phyloP scores from a whole-genome alignment of 148 eudicot species.

The Silene latifolia region DNA sequence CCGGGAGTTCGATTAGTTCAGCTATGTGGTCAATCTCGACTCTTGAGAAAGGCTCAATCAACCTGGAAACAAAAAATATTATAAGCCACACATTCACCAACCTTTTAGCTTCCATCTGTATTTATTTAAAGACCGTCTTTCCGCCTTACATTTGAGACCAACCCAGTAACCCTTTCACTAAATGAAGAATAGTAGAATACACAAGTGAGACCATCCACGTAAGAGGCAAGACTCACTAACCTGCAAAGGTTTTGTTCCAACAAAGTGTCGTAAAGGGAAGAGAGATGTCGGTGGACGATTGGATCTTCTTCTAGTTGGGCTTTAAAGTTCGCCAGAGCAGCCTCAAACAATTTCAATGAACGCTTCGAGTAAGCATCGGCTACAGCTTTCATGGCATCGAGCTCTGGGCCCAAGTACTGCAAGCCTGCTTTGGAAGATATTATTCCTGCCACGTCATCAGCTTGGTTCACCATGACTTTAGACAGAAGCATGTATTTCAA shows the following conservation, averaged over 20 bases:
- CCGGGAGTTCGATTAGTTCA: constrained; percentile 38
- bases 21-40: constrained; percentile 41
- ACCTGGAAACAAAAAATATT: neutral
- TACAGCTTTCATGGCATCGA: constrained; percentile 48
- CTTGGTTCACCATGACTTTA: constrained; percentile 52
- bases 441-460: constrained; percentile 49
- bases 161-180: too few species aligned
- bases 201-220: too few species aligned
- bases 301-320: constrained; percentile 44
- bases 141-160: too few species aligned
- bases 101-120: too few species aligned
- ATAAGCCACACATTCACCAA: too few species aligned
- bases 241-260: constrained; percentile 49
- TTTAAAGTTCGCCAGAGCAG: constrained; percentile 34
- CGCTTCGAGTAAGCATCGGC: constrained; percentile 47
- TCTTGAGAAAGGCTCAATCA: constrained; percentile 48
- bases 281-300: constrained; percentile 43
- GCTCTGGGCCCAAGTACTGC: constrained; percentile 45
- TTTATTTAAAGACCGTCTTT: too few species aligned
- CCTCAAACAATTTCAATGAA: constrained; percentile 40
- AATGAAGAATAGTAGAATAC: too few species aligned
- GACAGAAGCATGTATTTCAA: constrained; percentile 46
- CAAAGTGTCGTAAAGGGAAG: constrained; percentile 39
- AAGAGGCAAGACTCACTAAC: too few species aligned
- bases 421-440: constrained; percentile 49